Base-by-base conservation (phyloP, 2,329 filamentous ascomycete genomes). In the Diplodia mutila region DNA sequence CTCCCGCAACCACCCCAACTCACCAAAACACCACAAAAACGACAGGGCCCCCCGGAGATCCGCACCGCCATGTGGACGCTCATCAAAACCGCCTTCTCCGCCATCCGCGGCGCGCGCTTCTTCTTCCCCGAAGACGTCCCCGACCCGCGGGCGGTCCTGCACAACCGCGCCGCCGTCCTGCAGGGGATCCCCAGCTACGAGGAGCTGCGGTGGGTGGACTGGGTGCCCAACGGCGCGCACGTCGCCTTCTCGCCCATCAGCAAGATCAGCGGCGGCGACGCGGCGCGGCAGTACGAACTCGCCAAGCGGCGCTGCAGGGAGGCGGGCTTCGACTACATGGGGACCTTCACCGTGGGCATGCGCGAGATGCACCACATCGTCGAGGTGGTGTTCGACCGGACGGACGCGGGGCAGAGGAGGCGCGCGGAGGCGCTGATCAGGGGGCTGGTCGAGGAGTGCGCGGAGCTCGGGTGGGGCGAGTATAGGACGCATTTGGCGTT, bases 401-500 rank as follows among this genome's bases (percentile, higher is more conserved):
- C 69, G 11, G 72, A 75, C 66, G 53, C 48, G 11, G 72, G 69
- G 11, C 72, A 73, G 61, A 72, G 73, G 59, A 68, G 57, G 49
- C 67, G 42, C 66, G 75, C 72, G 53, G 73, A 71, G 53, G 72
- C 71, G 57, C 75, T 73, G 11, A 74, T 76, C 49, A 71, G 72
- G 29, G 74, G 74, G 39, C 73, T 76, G 67, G 76, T 77, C 25
- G 76, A 78, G 9, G 79, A 83, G 68, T 79, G 78, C 12, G 80
- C 80, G 1, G 74, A 70, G 12, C 71, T 77, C 9, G 80, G 80
- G 2, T 82, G 79, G 68, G 80, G 80, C 57, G 81, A 83, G 69
- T 84, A 84, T 70, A 75, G 82, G 23, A 83, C 82, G 0, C 82
- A 84, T 69, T 69, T 84, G 55, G 77, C 79, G 5, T 72, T 83